Conservation (phyloP, 176 grass and related monocot genomes). For the Neostapfia colusana region DNA sequence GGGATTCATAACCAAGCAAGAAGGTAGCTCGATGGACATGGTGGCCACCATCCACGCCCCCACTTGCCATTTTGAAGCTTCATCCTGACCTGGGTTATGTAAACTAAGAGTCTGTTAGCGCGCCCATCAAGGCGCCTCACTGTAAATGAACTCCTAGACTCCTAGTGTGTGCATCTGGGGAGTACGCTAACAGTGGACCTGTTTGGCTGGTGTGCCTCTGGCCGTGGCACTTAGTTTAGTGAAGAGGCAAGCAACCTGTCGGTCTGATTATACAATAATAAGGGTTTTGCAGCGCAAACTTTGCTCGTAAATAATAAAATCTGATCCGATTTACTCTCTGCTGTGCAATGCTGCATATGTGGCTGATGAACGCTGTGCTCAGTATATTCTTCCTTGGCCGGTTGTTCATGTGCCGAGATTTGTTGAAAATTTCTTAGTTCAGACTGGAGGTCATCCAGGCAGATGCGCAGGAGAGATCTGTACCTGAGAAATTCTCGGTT, state of each 20-base stretch:
- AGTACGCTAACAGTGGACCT: constrained; percentile 39
- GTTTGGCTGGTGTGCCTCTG: constrained; percentile 24
- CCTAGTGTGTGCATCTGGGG: constrained; percentile 31
- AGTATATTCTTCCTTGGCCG: constrained; percentile 6
- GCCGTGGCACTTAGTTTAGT: constrained; percentile 20
- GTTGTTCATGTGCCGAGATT: constrained; percentile 5
- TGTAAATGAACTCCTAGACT: constrained; percentile 52
- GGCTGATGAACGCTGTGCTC: background rate
- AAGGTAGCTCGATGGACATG: constrained; percentile 23
- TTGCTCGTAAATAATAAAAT: constrained; percentile 29
- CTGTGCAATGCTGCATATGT: background rate
- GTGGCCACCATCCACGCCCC: background rate
- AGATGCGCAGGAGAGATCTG: background rate
- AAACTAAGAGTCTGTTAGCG: constrained; percentile 26
- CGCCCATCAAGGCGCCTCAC: constrained; percentile 4
- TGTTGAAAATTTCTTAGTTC: background rate
- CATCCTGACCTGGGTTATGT: constrained; percentile 21
- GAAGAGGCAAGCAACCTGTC: constrained; percentile 44
- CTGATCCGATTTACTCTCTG: background rate
- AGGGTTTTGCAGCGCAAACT: constrained; percentile 29
- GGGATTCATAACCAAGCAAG: constrained; percentile 36
- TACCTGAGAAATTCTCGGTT: background rate
- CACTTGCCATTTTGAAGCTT: constrained; percentile 41
- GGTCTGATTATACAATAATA: constrained; percentile 44
- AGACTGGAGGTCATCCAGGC: background rate